phyloP scores from a whole-genome alignment of 345 rosid species.

The Jatropha curcas region DNA sequence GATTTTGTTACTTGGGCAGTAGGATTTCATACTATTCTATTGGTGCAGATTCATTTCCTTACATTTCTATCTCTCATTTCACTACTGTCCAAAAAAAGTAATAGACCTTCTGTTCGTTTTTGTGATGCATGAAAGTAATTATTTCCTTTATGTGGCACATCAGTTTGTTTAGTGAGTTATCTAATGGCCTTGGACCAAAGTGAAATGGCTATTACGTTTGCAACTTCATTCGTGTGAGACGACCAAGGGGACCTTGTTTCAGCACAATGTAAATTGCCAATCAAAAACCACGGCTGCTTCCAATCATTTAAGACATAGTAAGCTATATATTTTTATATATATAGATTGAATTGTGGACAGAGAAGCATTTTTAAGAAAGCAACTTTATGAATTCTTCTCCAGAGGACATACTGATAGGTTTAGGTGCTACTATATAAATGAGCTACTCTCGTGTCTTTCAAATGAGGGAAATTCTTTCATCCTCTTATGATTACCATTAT shows the following conservation, averaged over 20 bases:
- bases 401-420: background rate
- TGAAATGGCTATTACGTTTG: background rate
- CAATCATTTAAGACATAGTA: background rate
- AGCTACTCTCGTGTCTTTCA: too few species aligned
- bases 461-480: too few species aligned
- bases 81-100: too few species aligned
- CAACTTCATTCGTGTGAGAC: background rate
- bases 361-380: background rate
- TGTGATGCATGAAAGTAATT: background rate
- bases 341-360: background rate
- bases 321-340: too few species aligned
- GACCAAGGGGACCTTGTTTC: too few species aligned
- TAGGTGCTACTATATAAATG: background rate
- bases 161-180: background rate
- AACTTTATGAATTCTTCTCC: background rate
- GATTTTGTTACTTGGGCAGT: too few species aligned
- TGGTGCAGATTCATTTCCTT: background rate
- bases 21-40: too few species aligned
- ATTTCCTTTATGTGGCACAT: background rate
- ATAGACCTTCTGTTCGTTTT: background rate
- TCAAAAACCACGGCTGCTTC: background rate
- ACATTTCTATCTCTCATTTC: too few species aligned
- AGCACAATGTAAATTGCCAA: too few species aligned
- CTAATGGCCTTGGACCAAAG: background rate
- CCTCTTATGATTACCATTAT: too few species aligned